phyloP scores from a whole-genome alignment of 2,329 filamentous ascomycete genomes.

The Claviceps citrina region DNA sequence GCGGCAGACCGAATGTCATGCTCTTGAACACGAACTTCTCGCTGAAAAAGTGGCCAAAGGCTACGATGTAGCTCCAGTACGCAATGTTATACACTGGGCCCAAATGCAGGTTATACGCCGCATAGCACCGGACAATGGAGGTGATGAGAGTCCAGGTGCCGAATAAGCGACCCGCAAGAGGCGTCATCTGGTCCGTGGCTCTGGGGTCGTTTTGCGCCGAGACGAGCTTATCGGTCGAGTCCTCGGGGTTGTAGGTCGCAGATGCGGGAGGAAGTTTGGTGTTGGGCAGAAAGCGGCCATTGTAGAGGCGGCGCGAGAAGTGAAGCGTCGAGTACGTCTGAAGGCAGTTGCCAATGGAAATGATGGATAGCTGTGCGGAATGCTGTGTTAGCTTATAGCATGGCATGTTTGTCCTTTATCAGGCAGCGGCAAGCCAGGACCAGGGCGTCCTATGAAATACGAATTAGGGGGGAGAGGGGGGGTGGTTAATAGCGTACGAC shows the following conservation, averaged over 20 bases:
- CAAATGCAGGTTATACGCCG: constrained; percentile 65
- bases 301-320: constrained; percentile 80
- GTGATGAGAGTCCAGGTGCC: constrained; percentile 78
- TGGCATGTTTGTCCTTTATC: too few relatives aligned
- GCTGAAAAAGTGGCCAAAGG: constrained; percentile 59
- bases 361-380: constrained; percentile 52
- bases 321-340: constrained; percentile 69
- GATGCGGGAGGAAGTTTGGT: constrained; percentile 25
- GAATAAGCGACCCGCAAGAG: constrained; percentile 64
- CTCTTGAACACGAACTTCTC: constrained; percentile 73
- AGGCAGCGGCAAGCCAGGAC: too few relatives aligned
- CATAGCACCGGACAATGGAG: constrained; percentile 63
- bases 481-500: constrained; percentile 26
- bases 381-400: neutral
- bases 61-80: constrained; percentile 67
- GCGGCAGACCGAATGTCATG: constrained; percentile 45
- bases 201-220: constrained; percentile 28
- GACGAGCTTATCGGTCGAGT: constrained; percentile 37
- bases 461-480: neutral
- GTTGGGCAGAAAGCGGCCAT: constrained; percentile 44
- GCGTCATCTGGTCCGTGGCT: constrained; percentile 48
- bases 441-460: too few relatives aligned
- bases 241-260: constrained; percentile 32
- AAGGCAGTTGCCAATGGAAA: constrained; percentile 70
- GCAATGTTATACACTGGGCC: constrained; percentile 63